Evolutionary conservation across 768 basidiomycete species (phyloP).

Genomic region (Lactarius indigo): DNA sequence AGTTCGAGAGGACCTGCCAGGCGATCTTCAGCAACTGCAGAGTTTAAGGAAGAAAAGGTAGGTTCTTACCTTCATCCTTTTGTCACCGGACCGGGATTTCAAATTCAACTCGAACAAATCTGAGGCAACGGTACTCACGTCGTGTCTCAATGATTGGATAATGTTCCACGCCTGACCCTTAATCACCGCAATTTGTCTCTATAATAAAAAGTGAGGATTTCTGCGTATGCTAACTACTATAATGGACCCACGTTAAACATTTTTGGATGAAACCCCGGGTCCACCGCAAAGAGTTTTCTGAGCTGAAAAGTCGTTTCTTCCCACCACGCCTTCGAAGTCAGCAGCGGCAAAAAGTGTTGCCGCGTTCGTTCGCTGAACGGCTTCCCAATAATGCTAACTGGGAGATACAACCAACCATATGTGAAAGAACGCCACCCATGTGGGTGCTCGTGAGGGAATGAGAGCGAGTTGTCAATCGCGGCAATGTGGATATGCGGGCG

Average conservation of each 20-base stretch:
- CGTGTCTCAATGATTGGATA: constrained; percentile 75
- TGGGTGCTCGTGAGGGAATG: constrained; percentile 90
- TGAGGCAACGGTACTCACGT: constrained; percentile 42
- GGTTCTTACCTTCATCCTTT: constrained; percentile 72
- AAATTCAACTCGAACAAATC: background rate
- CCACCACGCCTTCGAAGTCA: constrained; percentile 89
- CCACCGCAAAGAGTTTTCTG: constrained; percentile 71
- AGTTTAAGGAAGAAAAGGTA: background rate
- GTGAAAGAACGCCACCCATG: constrained; percentile 74
- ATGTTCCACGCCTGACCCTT: constrained; percentile 94
- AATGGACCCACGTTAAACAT: constrained; percentile 67
- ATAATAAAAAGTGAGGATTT: constrained; percentile 15
- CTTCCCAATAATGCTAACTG: constrained; percentile 78
- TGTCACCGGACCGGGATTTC: background rate
- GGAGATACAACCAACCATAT: constrained; percentile 86
- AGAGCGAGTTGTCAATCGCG: constrained; percentile 90
- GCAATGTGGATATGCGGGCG: constrained; percentile 86
- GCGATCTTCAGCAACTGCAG: constrained; percentile 15
- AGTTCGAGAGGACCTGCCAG: constrained; percentile 79
- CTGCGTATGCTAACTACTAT: background rate
- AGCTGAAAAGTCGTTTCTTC: constrained; percentile 78
- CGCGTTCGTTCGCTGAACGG: constrained; percentile 84
- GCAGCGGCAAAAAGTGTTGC: constrained; percentile 73
- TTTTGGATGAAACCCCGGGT: constrained; percentile 85
- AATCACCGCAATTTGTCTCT: constrained; percentile 88